A percentile compares a stretch with the other conserved stretches of the same genome.
phyloP scores from a whole-genome alignment of 2,329 filamentous ascomycete genomes.

The Colletotrichum truncatum region DNA sequence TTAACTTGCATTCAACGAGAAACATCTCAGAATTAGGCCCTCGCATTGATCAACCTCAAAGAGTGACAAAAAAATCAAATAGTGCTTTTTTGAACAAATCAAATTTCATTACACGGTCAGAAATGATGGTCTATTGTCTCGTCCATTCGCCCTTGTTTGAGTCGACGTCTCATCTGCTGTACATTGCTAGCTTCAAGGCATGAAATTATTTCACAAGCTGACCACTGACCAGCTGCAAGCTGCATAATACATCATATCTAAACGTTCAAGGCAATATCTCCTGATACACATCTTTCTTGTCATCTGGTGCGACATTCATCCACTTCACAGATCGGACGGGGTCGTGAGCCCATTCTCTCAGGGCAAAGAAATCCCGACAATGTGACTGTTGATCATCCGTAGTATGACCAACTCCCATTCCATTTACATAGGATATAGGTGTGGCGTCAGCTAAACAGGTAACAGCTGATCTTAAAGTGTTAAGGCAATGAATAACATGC shows the following conservation, averaged over 20 bases:
- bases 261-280: not conserved
- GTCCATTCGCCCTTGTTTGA: too few relatives aligned
- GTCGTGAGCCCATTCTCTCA: slow-evolving; percentile 21
- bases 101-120: too few relatives aligned
- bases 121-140: too few relatives aligned
- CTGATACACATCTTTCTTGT: slow-evolving; percentile 15
- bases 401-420: slow-evolving; percentile 21
- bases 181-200: too few relatives aligned
- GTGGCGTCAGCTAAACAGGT: slow-evolving; percentile 17
- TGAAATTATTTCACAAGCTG: too few relatives aligned
- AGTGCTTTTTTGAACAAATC: too few relatives aligned
- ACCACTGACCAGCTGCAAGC: too few relatives aligned
- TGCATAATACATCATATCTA: not conserved
- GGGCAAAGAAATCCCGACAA: slow-evolving; percentile 20
- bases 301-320: slow-evolving; percentile 10
- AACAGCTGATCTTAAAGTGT: slow-evolving; percentile 9
- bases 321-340: not conserved
- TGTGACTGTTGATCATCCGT: slow-evolving; percentile 14
- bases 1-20: too few relatives aligned
- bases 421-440: slow-evolving; percentile 14
- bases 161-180: too few relatives aligned
- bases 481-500: slow-evolving; percentile 20
- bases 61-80: too few relatives aligned
- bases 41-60: too few relatives aligned
- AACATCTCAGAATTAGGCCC: too few relatives aligned